A percentile compares a stretch with the other conserved stretches of the same genome.
Conservation (phyloP, 2,329 filamentous ascomycete genomes). For the Emmonsiellopsis sp. region DNA sequence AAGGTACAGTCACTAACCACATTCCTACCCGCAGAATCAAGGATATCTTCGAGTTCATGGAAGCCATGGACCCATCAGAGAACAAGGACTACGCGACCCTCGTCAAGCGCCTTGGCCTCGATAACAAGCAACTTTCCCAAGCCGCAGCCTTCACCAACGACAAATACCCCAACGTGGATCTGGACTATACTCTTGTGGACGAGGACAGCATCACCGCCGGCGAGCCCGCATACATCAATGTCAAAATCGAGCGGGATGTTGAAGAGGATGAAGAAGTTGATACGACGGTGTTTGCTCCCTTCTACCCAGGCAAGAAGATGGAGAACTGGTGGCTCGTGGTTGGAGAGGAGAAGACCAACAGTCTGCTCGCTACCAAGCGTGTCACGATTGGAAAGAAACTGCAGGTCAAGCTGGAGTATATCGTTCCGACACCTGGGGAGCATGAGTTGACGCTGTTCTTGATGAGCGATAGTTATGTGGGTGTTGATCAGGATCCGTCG, state of each 20-base stretch:
- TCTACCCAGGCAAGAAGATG: slow-evolving; percentile 84
- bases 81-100: slow-evolving; percentile 72
- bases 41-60: slow-evolving; percentile 97
- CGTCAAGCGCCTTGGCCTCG: slow-evolving; percentile 67
- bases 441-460: slow-evolving; percentile 85
- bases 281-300: slow-evolving; percentile 82
- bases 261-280: slow-evolving; percentile 67
- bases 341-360: slow-evolving; percentile 82
- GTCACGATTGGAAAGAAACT: slow-evolving; percentile 75
- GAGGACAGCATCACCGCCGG: slow-evolving; percentile 70
- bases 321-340: slow-evolving; percentile 99
- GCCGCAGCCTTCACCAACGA: slow-evolving; percentile 94
- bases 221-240: slow-evolving; percentile 68
- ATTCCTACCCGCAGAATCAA: slow-evolving; percentile 54
- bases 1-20: slow-evolving; percentile 18
- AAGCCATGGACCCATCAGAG: slow-evolving; percentile 93
- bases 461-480: slow-evolving; percentile 95
- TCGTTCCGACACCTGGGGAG: slow-evolving; percentile 73
- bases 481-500: slow-evolving; percentile 88
- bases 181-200: slow-evolving; percentile 80
- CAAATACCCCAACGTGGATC: slow-evolving; percentile 89
- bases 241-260: slow-evolving; percentile 76
- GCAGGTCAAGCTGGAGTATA: slow-evolving; percentile 75
- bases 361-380: slow-evolving; percentile 83
- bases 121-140: slow-evolving; percentile 71